Percentiles rank a stretch among this genome's conserved stretches.
Conservation (phyloP, 345 rosid genomes). For the Xanthoceras sorbifolium region DNA sequence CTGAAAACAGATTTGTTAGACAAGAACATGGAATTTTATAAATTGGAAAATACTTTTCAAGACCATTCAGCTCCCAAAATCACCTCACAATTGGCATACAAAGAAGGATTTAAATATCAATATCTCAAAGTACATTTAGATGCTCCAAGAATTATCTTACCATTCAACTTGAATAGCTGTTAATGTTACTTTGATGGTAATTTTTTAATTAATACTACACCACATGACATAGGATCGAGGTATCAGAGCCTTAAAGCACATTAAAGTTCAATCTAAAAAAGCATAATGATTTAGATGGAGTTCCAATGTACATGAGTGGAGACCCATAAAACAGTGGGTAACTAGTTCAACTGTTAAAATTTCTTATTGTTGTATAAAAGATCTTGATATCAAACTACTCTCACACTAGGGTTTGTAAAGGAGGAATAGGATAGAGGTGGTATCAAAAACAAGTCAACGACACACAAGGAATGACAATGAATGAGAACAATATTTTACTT, state of each 20-base stretch:
- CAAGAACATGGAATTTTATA: background rate
- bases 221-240: background rate
- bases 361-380: background rate
- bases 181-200: background rate
- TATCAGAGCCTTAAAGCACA: background rate
- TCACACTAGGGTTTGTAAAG: background rate
- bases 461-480: background rate
- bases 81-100: background rate
- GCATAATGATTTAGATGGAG: background rate
- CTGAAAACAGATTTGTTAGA: slow-evolving; percentile 43
- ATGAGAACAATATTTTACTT: background rate
- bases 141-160: background rate
- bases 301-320: background rate
- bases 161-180: background rate
- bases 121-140: background rate
- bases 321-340: background rate
- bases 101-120: background rate
- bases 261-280: background rate
- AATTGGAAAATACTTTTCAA: background rate
- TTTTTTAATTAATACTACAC: background rate
- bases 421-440: background rate
- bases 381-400: background rate
- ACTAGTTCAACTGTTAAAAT: no score
- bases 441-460: background rate
- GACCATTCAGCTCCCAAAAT: background rate